Evolutionary conservation across 2,329 filamentous ascomycete genomes (phyloP).

Genomic region (Coniochaeta pulveracea): DNA sequence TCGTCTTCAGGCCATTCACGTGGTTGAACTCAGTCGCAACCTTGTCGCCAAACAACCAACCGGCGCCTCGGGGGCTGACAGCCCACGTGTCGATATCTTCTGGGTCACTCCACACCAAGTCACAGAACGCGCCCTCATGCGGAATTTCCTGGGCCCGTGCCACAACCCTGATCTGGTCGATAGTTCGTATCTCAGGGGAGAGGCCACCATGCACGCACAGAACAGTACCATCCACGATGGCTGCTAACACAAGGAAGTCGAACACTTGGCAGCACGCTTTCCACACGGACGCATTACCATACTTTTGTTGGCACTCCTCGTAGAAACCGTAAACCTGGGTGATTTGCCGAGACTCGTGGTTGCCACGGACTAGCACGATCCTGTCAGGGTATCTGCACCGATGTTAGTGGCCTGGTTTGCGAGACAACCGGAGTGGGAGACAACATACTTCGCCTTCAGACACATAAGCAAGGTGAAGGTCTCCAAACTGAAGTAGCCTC

Average conservation of each 20-base stretch:
- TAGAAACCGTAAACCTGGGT: slow-evolving; percentile 99
- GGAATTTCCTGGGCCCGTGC: slow-evolving; percentile 96
- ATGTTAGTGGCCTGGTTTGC: not conserved
- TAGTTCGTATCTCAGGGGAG: slow-evolving; percentile 85
- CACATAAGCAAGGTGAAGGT: slow-evolving; percentile 97
- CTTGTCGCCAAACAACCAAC: slow-evolving; percentile 95
- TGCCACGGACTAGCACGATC: slow-evolving; percentile 92
- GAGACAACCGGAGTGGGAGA: slow-evolving; percentile 3
- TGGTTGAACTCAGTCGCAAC: slow-evolving; percentile 97
- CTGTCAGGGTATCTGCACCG: slow-evolving; percentile 72
- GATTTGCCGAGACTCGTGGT: slow-evolving; percentile 95
- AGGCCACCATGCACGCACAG: slow-evolving; percentile 95
- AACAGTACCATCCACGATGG: slow-evolving; percentile 96
- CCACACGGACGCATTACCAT: slow-evolving; percentile 99
- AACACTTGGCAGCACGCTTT: slow-evolving; percentile 99
- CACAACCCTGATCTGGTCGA: slow-evolving; percentile 98
- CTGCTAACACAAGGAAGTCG: slow-evolving; percentile 90
- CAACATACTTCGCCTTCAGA: slow-evolving; percentile 59
- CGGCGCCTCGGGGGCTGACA: slow-evolving; percentile 86
- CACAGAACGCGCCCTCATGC: slow-evolving; percentile 96
- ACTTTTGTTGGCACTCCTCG: slow-evolving; percentile 95
- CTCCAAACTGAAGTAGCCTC: slow-evolving; percentile 94
- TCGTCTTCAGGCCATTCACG: slow-evolving; percentile 92
- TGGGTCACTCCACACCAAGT: slow-evolving; percentile 95
- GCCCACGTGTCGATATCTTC: slow-evolving; percentile 97